Percentiles rank a stretch among this genome's conserved stretches.
Conservation (phyloP, 202 grass and related monocot species). For the Musa balbisiana region DNA sequence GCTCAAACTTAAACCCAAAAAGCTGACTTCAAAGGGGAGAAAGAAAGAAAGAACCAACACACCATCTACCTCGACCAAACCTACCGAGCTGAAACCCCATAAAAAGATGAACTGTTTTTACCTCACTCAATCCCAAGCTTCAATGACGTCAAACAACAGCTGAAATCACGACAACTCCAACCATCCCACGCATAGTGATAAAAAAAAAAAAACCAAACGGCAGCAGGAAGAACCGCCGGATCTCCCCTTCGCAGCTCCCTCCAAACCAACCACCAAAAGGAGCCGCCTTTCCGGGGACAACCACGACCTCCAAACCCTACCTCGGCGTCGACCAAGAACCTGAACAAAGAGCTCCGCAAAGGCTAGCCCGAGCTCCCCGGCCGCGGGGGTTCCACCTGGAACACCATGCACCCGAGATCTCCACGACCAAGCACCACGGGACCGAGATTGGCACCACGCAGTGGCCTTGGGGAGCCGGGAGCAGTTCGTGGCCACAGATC, state of each 20-base stretch:
- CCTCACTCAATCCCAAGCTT: neutral
- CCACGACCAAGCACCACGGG: neutral
- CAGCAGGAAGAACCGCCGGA: slow-evolving; percentile 13
- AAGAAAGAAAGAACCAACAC: neutral
- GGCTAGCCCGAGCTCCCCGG: slow-evolving; percentile 1
- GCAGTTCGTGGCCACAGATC: no score
- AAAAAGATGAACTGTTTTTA: neutral
- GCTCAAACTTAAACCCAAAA: slow-evolving; percentile 7
- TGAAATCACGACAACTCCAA: neutral
- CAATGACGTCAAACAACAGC: neutral
- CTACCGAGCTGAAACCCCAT: slow-evolving; percentile 1
- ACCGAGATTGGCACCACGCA: neutral
- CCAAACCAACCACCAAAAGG: neutral
- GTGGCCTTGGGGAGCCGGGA: neutral
- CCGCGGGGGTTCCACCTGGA: neutral
- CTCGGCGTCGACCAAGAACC: neutral
- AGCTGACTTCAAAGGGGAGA: neutral
- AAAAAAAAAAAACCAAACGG: neutral
- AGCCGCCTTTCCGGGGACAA: slow-evolving; percentile 4
- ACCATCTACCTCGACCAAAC: neutral
- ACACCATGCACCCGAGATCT: neutral
- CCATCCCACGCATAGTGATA: slow-evolving; percentile 13
- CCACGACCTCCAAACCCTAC: neutral
- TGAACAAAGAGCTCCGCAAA: neutral
- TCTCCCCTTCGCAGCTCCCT: slow-evolving; percentile 5